Conservation (phyloP, 352 stramenopile species). For the Globisporangium spinosum region DNA sequence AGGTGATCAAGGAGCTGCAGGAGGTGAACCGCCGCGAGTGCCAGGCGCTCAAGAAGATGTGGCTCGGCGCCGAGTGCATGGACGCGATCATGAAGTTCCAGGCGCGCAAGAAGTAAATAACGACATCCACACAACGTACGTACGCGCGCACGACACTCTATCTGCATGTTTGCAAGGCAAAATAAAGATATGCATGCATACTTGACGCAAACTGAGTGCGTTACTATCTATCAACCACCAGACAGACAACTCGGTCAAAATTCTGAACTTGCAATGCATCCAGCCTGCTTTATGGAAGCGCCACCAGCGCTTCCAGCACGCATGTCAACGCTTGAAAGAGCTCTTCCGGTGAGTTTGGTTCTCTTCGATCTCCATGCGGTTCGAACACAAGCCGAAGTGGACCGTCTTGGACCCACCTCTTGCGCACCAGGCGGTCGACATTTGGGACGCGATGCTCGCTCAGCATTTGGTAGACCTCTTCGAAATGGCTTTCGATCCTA, state of each 20-base stretch:
- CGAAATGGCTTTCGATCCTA: background rate
- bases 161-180: background rate
- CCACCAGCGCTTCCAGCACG: background rate
- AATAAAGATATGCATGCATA: background rate
- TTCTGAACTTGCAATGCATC: background rate
- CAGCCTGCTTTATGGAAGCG: background rate
- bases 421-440: background rate
- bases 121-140: background rate
- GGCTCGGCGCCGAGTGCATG: constrained; percentile 68
- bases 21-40: constrained; percentile 52
- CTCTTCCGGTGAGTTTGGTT: background rate
- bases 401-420: background rate
- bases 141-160: background rate
- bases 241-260: too few species aligned
- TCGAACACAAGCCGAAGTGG: background rate
- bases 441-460: background rate
- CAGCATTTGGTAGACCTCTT: background rate
- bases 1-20: constrained; percentile 48
- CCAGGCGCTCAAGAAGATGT: constrained; percentile 69
- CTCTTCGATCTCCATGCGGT: background rate
- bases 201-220: too few species aligned
- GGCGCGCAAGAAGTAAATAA: constrained; percentile 41
- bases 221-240: too few species aligned
- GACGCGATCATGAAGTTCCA: constrained; percentile 79
- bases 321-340: background rate